These are phyloP conservation scores for Pulicaria dysenterica DNA, from an alignment of 129 eudicot species.

Conservation along the genomic window DNA sequence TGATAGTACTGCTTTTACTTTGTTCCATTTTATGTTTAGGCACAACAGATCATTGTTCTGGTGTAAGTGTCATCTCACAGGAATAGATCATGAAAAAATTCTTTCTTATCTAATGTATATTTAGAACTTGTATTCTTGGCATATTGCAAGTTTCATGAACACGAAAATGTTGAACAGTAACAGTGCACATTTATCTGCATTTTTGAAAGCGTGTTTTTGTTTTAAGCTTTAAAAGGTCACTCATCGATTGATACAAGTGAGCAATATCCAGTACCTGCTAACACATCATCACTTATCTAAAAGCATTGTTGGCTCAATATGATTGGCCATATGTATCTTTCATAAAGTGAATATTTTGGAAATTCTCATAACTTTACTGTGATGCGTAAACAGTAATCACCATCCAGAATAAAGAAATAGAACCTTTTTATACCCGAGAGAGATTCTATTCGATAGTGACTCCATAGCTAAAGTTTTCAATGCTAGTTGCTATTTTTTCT, in stretches of 20 bases:
- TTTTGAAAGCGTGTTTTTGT: not conserved
- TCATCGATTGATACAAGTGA: slow-evolving; percentile 25
- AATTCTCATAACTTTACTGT: slow-evolving; percentile 30
- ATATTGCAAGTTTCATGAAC: not conserved
- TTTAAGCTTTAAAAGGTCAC: slow-evolving; percentile 26
- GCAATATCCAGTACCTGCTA: slow-evolving; percentile 21
- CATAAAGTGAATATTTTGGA: slow-evolving; percentile 21
- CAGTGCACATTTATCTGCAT: not conserved
- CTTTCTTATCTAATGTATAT: slow-evolving; percentile 10
- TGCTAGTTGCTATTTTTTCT: slow-evolving; percentile 26
- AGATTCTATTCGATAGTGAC: slow-evolving; percentile 38
- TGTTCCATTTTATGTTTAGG: not conserved
- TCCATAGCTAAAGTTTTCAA: slow-evolving; percentile 18
- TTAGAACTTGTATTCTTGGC: not conserved
- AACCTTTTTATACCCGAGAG: slow-evolving; percentile 29
- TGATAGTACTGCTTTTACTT: not conserved
- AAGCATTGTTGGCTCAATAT: slow-evolving; percentile 23
- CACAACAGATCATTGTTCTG: no score
- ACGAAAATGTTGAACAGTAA: slow-evolving; percentile 14
- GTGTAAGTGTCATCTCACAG: no score
- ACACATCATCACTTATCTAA: slow-evolving; percentile 27
- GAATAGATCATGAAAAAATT: slow-evolving; percentile 2
- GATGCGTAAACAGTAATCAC: slow-evolving; percentile 35
- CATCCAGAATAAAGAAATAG: slow-evolving; percentile 34
- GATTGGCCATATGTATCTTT: slow-evolving; percentile 33